Conservation (phyloP, 768 basidiomycete species). For the Hirschioporus abietinus region DNA sequence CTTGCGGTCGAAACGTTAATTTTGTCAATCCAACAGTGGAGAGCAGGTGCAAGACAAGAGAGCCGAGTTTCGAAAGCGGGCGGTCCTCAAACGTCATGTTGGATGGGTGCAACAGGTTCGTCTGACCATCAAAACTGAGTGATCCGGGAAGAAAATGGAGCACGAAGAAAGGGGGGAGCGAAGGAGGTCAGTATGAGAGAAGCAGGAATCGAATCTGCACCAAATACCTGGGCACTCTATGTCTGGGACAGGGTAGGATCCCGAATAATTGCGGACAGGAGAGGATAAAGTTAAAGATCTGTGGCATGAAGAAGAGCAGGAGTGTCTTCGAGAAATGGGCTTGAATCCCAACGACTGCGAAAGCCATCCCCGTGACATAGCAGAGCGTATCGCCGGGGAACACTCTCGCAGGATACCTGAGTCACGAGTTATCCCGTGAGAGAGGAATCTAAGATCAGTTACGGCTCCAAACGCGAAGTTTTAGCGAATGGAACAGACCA, state of each 20-base stretch:
- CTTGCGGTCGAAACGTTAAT: conserved; percentile 49
- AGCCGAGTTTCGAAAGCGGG: conserved; percentile 51
- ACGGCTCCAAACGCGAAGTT: background rate
- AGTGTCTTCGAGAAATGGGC: conserved; percentile 97
- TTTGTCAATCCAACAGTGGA: conserved; percentile 61
- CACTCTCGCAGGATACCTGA: conserved; percentile 90
- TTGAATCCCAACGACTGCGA: conserved; percentile 95
- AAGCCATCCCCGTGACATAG: conserved; percentile 98
- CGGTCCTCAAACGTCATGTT: conserved; percentile 48
- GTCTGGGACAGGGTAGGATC: conserved; percentile 88
- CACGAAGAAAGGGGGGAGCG: background rate
- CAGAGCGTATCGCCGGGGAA: conserved; percentile 98
- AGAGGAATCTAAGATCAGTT: conserved; percentile 8
- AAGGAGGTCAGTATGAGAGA: background rate
- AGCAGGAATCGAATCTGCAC: background rate
- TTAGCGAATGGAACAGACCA: conserved; percentile 52
- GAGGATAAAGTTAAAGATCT: conserved; percentile 95
- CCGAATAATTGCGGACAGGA: conserved; percentile 95
- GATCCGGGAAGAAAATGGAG: conserved; percentile 7
- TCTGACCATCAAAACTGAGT: conserved; percentile 65
- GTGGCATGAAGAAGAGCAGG: conserved; percentile 93
- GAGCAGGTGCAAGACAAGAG: conserved; percentile 52
- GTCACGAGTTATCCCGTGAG: conserved; percentile 2
- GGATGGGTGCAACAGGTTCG: conserved; percentile 77
- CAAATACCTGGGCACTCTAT: conserved; percentile 82